Base-by-base conservation (phyloP, 768 basidiomycete species). In the Auricularia cornea region DNA sequence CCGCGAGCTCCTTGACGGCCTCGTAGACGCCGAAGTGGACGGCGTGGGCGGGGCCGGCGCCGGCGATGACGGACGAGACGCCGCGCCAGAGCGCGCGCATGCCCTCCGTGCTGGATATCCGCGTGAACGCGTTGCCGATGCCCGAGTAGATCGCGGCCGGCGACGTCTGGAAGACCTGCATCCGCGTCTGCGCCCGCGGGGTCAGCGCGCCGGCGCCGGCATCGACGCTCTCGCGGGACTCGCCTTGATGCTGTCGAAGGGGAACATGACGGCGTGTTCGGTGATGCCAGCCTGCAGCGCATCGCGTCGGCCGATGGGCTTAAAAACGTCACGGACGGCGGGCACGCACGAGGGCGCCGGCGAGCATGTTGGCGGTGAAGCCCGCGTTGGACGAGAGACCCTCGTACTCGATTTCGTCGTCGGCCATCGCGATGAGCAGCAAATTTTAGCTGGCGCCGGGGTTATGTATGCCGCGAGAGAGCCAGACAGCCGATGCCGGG, bases 201-300 rank as follows among this genome's bases (percentile, higher is more conserved):
- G 4, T 32, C 30, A 57, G 31, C 11, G n/a, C n/a, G 14, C 31
- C 35, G 10, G 29, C 8, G 12, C 59, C 23, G 30, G 26, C 48
- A 26, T 62, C 60, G 44, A 28, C 35, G 31, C 2, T n/a, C 20
- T 48, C 20, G 59, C 64, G 16, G 56, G 12, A 77, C 87, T 64
- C 63, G 92, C 97, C 83, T 99, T 99, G 73, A 99, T 98, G 71
- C 93, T 96, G 78, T 99, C 97, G 66, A 98, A 79, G 4, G 97
- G 97, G 73, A 92, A 99, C 90, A 99, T 98, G 73, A 97, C 94
- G 32, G 94, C 91, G 78, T 99, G 97, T 75, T 99, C 97, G 61
- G 95, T 94, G 69, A 99, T 98, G 65, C 97, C 97, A 69, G 97
- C 97, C 94, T 96, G 73, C 29, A 64, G 38, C 62, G 33, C 26